phyloP scores from a whole-genome alignment of 768 basidiomycete species.

The Mycena vitilis region DNA sequence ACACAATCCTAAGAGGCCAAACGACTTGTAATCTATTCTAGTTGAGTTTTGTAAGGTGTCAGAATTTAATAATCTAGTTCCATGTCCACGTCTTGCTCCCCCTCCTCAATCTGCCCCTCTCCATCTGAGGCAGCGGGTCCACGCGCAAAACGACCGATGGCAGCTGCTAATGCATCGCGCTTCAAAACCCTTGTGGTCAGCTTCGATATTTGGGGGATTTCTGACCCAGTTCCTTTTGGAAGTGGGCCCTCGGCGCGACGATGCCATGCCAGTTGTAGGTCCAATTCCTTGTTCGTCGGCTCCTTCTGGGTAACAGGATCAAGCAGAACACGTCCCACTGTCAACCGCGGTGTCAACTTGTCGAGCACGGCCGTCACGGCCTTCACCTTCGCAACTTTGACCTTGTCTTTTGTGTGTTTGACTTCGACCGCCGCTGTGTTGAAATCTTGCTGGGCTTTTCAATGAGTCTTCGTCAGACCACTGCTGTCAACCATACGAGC shows the following conservation, averaged over 20 bases:
- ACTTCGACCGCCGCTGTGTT: background rate
- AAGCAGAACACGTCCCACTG: background rate
- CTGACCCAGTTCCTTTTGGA: background rate
- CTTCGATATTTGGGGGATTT: slow-evolving; percentile 9
- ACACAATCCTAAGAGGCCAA: too few relatives aligned
- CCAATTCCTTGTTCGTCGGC: background rate
- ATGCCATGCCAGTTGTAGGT: slow-evolving; percentile 12
- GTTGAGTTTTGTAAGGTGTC: too few relatives aligned
- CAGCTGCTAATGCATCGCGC: slow-evolving; percentile 2
- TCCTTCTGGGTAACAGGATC: background rate
- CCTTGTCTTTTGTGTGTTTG: background rate
- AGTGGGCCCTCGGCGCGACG: background rate
- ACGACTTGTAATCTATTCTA: too few relatives aligned
- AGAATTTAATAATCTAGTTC: too few relatives aligned
- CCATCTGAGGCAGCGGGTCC: too few relatives aligned
- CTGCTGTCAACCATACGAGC: slow-evolving; percentile 6
- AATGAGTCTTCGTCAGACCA: background rate
- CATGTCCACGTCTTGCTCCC: too few relatives aligned
- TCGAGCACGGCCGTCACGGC: background rate
- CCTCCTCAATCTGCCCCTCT: too few relatives aligned
- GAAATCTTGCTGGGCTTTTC: background rate
- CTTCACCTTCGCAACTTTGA: background rate
- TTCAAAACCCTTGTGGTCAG: background rate
- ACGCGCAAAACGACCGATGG: too few relatives aligned
- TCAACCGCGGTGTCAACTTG: background rate